Conservation (phyloP, 2,329 filamentous ascomycete species). For the Epichloe typhina region DNA sequence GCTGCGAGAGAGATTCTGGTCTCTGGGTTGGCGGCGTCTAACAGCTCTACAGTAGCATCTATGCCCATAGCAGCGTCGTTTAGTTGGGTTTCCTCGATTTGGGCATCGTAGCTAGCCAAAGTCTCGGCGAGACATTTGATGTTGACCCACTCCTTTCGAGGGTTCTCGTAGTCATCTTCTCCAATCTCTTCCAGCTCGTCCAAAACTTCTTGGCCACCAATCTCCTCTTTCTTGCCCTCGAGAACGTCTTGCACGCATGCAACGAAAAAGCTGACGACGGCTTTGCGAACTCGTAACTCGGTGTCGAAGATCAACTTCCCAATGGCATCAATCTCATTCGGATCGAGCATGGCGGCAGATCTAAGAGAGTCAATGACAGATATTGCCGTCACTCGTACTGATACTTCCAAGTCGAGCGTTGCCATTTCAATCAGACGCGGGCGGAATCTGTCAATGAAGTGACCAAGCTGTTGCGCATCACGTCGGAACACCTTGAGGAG, state of each 20-base stretch:
- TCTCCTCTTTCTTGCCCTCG: conserved; percentile 65
- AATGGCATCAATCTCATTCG: conserved; percentile 78
- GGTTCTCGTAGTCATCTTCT: conserved; percentile 64
- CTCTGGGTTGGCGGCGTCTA: conserved; percentile 55
- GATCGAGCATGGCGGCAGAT: conserved; percentile 75
- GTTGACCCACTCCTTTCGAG: conserved; percentile 75
- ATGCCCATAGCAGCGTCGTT: conserved; percentile 30
- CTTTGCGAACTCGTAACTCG: conserved; percentile 72
- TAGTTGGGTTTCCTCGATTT: conserved; percentile 44
- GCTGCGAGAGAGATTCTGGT: conserved; percentile 78
- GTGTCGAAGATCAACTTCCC: conserved; percentile 82
- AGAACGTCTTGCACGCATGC: conserved; percentile 75
- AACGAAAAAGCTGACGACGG: conserved; percentile 81
- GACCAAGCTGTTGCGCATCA: conserved; percentile 69
- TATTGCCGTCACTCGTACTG: conserved; percentile 68
- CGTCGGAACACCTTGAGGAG: conserved; percentile 67
- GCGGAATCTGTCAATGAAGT: conserved; percentile 88
- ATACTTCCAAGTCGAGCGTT: conserved; percentile 67
- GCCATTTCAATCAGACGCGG: conserved; percentile 86
- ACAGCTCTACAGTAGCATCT: conserved; percentile 37
- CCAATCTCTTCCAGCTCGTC: conserved; percentile 62
- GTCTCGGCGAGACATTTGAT: conserved; percentile 83
- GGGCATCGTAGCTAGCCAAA: conserved; percentile 66
- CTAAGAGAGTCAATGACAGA: conserved; percentile 72
- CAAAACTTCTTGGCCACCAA: conserved; percentile 66